Base-by-base conservation (phyloP, 352 stramenopile genomes). In the Phytophthora sp. region DNA sequence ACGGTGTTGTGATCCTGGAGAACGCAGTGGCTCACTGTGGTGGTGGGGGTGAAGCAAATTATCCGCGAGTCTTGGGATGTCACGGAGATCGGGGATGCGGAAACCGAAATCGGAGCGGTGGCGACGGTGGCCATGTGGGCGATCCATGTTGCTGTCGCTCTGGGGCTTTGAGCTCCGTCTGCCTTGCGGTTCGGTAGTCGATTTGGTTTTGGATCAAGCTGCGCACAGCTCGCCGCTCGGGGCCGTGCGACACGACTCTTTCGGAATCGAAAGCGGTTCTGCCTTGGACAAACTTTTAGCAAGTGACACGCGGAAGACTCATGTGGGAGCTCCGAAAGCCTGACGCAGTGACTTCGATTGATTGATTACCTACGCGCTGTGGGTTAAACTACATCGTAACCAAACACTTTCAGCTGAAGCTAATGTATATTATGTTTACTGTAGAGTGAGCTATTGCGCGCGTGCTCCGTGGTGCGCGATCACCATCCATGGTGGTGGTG, bases 401-500 rank as follows among this genome's bases (percentile, higher is more conserved):
- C 28, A 32, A 32, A 32, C 6, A 32, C 28, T 32, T 6, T 32
- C 15, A 39, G 37, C 7, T 26, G 39, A 31, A 7, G 3, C 10
- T 8, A 55, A 7, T 55, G 32, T 45, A 55, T 45, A 44, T 21
- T 18, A 4, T 24, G 15, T 34, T 42, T n/a, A 44, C 15, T 24
- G 18, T 23, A 5, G 13, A 38, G n/a, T 51, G 26, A n/a, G n/a
- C n/a, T n/a, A n/a, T n/a, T 17, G 28, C 15, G 12, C 18, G 17
- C 27, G 27, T 18, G 20, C 17, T 6, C 21, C 23, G n/a, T 42
- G 4, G 26, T 34, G 12, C 17, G 20, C 4, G 31, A 46, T 62
- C 39, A 67, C 58, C 58, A 67, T 5, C 39, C 56, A 21, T 52
- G 37, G 24, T 55, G 50, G 30, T 62, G 54, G 8, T 62, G 53